Percentiles rank a stretch among this genome's conserved stretches.
phyloP scores from a whole-genome alignment of 176 grass and related monocot species.

The Raddia distichophylla region DNA sequence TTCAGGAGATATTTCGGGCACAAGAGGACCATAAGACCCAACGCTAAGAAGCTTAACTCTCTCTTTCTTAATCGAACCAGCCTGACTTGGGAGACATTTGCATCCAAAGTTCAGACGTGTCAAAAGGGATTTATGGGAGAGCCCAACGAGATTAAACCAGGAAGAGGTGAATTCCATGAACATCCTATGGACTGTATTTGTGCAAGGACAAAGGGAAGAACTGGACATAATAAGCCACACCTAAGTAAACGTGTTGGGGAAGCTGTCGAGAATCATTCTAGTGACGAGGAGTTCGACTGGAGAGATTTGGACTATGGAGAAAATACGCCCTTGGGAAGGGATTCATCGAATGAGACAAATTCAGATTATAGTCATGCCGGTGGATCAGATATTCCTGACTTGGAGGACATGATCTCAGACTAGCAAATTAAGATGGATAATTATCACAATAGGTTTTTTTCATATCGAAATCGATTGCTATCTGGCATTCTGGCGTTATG shows the following conservation, averaged over 20 bases:
- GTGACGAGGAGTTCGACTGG: conserved; percentile 58
- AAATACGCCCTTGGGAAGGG: conserved; percentile 54
- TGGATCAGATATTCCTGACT: conserved; percentile 52
- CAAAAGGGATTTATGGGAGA: conserved; percentile 96
- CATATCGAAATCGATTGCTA: not conserved
- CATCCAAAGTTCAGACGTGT: conserved; percentile 66
- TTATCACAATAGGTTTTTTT: conserved; percentile 29
- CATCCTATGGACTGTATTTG: conserved; percentile 88
- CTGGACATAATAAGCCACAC: conserved; percentile 24
- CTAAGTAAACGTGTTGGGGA: conserved; percentile 35
- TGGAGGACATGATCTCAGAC: conserved; percentile 68
- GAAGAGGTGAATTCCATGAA: conserved; percentile 94
- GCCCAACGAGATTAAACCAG: conserved; percentile 81
- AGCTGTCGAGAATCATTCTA: conserved; percentile 42
- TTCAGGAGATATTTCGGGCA: conserved; percentile 98
- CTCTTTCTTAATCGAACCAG: conserved; percentile 81
- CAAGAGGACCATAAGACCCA: conserved; percentile 94
- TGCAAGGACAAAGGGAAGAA: conserved; percentile 45
- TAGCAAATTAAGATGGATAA: conserved; percentile 49
- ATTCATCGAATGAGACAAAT: conserved; percentile 51
- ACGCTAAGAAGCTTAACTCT: conserved; percentile 85
- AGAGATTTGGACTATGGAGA: conserved; percentile 88
- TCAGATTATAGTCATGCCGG: conserved; percentile 51
- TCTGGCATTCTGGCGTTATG: not conserved
- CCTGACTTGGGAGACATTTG: conserved; percentile 83